Evolutionary conservation across 1,139 yeast genomes (phyloP).

Genomic region (Lodderomyces jiufengensis): DNA sequence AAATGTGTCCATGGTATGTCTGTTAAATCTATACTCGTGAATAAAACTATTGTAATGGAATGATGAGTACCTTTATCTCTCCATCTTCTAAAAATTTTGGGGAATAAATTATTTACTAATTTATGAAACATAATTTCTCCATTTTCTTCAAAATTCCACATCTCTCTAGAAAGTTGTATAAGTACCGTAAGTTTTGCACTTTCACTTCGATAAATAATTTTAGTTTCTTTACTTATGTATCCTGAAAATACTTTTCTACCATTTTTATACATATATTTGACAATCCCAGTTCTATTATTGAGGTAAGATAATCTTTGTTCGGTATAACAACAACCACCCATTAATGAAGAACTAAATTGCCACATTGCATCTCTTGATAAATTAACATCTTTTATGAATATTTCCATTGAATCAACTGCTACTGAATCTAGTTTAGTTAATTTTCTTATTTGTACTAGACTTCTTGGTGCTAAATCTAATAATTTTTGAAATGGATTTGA

Average conservation of each 20-base stretch:
- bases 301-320: conserved; percentile 65
- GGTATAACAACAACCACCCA: conserved; percentile 60
- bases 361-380: conserved; percentile 94
- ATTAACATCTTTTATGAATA: conserved; percentile 76
- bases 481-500: conserved; percentile 60
- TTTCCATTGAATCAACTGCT: conserved; percentile 78
- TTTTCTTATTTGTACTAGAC: conserved; percentile 51
- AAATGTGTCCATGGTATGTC: conserved; percentile 53
- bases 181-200: conserved; percentile 81
- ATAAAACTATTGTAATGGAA: conserved; percentile 83
- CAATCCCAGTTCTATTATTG: conserved; percentile 55
- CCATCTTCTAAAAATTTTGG: conserved; percentile 88
- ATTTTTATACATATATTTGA: conserved; percentile 64
- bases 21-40: conserved; percentile 73
- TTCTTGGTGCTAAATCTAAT: conserved; percentile 66
- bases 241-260: conserved; percentile 65
- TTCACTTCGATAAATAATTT: conserved; percentile 82
- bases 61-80: conserved; percentile 84
- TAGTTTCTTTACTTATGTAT: conserved; percentile 71
- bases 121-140: conserved; percentile 94
- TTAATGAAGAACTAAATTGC: conserved; percentile 64
- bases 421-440: conserved; percentile 38
- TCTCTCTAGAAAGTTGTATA: conserved; percentile 86
- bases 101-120: conserved; percentile 84
- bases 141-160: conserved; percentile 98